phyloP scores from a whole-genome alignment of 2,329 filamentous ascomycete species.

The Helminthosporium solani region DNA sequence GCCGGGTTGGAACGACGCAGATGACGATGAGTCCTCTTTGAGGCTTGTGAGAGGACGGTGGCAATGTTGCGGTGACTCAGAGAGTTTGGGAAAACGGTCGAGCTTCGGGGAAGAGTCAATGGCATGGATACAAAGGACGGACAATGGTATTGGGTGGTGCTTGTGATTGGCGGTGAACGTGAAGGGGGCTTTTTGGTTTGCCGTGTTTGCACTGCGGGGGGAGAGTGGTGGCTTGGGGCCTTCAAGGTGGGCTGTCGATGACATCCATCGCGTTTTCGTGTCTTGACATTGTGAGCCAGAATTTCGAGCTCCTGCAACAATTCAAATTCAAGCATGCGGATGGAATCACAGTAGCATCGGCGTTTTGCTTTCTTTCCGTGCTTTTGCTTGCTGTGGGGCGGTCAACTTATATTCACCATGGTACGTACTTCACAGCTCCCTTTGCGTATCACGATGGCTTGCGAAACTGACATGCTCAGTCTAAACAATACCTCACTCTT shows the following conservation, averaged over 20 bases:
- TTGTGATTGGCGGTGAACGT: constrained; percentile 37
- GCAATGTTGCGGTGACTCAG: background rate
- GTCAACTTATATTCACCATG: constrained; percentile 12
- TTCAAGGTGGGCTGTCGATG: constrained; percentile 16
- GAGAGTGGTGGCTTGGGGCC: too few species aligned
- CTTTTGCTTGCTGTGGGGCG: background rate
- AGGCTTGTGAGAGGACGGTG: background rate
- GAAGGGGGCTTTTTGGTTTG: constrained; percentile 20
- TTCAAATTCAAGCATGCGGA: too few species aligned
- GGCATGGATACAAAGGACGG: constrained; percentile 21
- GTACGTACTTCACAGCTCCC: constrained; percentile 4
- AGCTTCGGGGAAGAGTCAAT: constrained; percentile 23
- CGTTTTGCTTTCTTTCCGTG: background rate
- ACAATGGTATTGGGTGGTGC: constrained; percentile 9
- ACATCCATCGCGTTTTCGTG: constrained; percentile 36
- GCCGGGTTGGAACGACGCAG: constrained; percentile 1
- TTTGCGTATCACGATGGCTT: background rate
- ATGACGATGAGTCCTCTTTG: constrained; percentile 7
- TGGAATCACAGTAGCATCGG: too few species aligned
- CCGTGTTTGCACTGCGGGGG: constrained; percentile 28
- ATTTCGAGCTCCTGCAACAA: constrained; percentile 17
- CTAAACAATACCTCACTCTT: constrained; percentile 95
- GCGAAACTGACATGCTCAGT: constrained; percentile 56
- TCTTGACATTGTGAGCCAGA: constrained; percentile 14
- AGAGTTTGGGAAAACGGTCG: background rate